Base-by-base conservation (phyloP, 768 basidiomycete genomes). In the Pleurotus salmoneostramineus region DNA sequence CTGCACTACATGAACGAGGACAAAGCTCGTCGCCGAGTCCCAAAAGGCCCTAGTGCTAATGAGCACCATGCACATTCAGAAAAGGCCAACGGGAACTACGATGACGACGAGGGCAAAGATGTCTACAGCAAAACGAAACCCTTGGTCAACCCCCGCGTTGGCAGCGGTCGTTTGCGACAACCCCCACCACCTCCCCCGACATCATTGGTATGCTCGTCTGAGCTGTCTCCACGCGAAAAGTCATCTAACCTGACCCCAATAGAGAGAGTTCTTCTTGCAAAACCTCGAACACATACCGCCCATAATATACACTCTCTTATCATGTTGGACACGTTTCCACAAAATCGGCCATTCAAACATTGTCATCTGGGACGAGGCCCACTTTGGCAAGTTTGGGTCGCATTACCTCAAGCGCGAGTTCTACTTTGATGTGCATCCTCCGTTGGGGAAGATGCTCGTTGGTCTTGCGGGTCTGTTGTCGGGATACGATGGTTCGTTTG, bases 361-460 rank as follows among this genome's bases (percentile, higher is more conserved):
- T 62, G 96, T 99, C 72, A 86, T 98, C 59, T 98, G 96, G 97
- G 97, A 99, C 71, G 97, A 99, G 78, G 96, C 97, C 40, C 97
- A 99, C 73, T 99, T 98, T 72, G 97, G 97, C 64, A 98, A 99
- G 75, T 98, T 99, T 73, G 97, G 93, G 51, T 93, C 93, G 51
- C 89, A 98, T 73, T 98, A 99, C 73, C 86, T 99, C 73, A 97
- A 98, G 73, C 91, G 95, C 67, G 94, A 97, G 71, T 98, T 98
- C 74, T 98, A 98, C 79, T 98, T 98, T 70, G 97, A 99, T 67
- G 97, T 98, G 31, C 97, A 99, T 66, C 97, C 97, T 4, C 97
- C 97, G 0, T 80, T 99, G 43, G 97, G 97, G 3, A 99, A 99
- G 79, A 98, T 99, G 95, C 82, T 99, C 56, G 96, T 99, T 60